These are phyloP conservation scores for Groenewaldozyma tartarivorans DNA, from an alignment of 805 yeast genomes.

Conservation along the genomic window DNA sequence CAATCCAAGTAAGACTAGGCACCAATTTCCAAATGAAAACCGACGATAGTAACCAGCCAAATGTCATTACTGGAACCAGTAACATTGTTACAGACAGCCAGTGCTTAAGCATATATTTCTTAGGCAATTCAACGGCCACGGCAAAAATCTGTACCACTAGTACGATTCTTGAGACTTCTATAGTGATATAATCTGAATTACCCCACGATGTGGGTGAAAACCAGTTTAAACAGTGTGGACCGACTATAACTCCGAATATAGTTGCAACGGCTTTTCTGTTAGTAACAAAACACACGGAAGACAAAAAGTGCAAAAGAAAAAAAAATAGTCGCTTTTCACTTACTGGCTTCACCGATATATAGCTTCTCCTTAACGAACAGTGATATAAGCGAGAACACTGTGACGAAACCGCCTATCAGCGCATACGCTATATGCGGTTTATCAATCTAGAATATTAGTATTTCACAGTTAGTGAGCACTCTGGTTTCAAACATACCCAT, in stretches of 20 bases:
- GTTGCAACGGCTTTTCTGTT: constrained; percentile 53
- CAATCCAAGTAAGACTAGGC: constrained; percentile 62
- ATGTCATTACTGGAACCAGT: constrained; percentile 79
- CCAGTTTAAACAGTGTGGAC: constrained; percentile 81
- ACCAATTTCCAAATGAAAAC: constrained; percentile 69
- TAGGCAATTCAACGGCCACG: constrained; percentile 87
- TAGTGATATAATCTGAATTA: constrained; percentile 67
- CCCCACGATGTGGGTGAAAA: constrained; percentile 82
- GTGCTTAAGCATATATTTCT: constrained; percentile 77
- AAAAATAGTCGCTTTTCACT: constrained; percentile 4
- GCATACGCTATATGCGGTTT: constrained; percentile 83
- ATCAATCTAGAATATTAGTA: constrained; percentile 38
- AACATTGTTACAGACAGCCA: constrained; percentile 68
- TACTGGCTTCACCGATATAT: constrained; percentile 77
- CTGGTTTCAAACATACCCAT: constrained; percentile 20
- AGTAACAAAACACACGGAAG: constrained; percentile 1
- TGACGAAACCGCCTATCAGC: constrained; percentile 71
- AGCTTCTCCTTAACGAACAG: constrained; percentile 73
- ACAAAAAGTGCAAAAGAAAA: not conserved
- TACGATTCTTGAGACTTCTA: constrained; percentile 76
- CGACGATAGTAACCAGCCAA: constrained; percentile 81
- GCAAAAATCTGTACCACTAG: constrained; percentile 86
- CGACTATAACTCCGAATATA: constrained; percentile 74
- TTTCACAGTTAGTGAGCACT: not conserved
- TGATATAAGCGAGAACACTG: constrained; percentile 72